A percentile compares a stretch with the other conserved stretches of the same genome.
phyloP scores from a whole-genome alignment of 2,329 filamentous ascomycete species.

The Paramyrothecium sp. region DNA sequence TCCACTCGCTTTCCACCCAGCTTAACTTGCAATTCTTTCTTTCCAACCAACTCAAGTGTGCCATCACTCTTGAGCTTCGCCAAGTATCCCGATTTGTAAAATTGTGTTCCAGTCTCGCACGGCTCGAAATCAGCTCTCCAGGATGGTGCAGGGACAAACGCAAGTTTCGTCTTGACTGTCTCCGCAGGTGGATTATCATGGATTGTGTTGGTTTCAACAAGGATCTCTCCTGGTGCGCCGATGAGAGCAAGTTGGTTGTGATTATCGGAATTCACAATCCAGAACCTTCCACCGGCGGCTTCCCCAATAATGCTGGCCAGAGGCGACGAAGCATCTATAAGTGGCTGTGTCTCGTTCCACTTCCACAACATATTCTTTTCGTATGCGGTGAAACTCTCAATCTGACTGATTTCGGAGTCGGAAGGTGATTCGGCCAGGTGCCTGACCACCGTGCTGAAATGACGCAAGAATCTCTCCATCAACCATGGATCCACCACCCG shows the following conservation, averaged over 20 bases:
- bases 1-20: conserved; percentile 52
- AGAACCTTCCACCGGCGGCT: neutral
- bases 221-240: neutral
- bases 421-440: neutral
- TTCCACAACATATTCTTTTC: neutral
- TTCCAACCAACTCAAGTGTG: conserved; percentile 36
- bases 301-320: neutral
- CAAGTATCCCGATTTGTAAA: conserved; percentile 12
- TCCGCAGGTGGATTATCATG: neutral
- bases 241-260: neutral
- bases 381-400: neutral
- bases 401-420: neutral
- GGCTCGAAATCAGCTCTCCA: conserved; percentile 16
- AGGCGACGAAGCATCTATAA: neutral
- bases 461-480: neutral
- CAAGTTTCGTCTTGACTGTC: conserved; percentile 21
- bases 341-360: neutral
- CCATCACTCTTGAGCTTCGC: conserved; percentile 25
- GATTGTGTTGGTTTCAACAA: neutral
- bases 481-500: neutral
- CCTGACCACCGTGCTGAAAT: neutral
- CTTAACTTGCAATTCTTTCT: conserved; percentile 54
- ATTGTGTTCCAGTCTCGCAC: conserved; percentile 7
- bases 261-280: neutral
- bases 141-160: conserved; percentile 22